phyloP scores from a whole-genome alignment of 2,329 filamentous ascomycete species.

The Cadophora sp. region DNA sequence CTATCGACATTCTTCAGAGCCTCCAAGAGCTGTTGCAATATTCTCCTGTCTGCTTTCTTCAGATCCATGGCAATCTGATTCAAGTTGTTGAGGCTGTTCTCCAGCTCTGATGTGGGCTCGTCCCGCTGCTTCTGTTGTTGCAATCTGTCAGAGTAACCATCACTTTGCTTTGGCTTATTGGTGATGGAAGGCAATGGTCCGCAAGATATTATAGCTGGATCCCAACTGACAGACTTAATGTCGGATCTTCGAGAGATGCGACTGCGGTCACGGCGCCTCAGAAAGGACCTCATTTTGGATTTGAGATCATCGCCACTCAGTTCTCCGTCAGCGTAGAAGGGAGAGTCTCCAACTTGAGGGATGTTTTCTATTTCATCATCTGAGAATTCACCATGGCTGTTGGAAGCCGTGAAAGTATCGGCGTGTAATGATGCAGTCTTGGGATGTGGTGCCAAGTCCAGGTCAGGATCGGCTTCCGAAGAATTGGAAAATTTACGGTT shows the following conservation, averaged over 20 bases:
- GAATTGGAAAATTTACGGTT: not conserved
- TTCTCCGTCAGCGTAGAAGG: conserved; percentile 16
- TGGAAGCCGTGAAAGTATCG: not conserved
- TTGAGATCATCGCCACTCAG: conserved; percentile 27
- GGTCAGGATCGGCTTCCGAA: conserved; percentile 5
- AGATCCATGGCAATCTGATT: conserved; percentile 22
- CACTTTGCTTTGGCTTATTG: not conserved
- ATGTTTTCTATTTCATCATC: not conserved
- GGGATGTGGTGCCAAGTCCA: not conserved
- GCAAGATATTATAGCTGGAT: conserved; percentile 35
- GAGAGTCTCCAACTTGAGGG: conserved; percentile 1
- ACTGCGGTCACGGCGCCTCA: conserved; percentile 15
- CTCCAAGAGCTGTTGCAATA: conserved; percentile 34
- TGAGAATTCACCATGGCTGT: not conserved
- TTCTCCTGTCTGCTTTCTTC: conserved; percentile 30
- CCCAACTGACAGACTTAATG: conserved; percentile 38
- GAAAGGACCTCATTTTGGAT: conserved; percentile 27
- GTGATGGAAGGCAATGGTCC: conserved; percentile 24
- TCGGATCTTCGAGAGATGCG: conserved; percentile 11
- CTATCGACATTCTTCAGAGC: conserved; percentile 31
- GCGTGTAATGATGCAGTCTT: not conserved
- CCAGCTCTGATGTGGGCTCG: conserved; percentile 8
- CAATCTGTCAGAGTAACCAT: not conserved
- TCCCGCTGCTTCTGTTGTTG: not conserved
- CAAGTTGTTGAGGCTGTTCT: conserved; percentile 22